Base-by-base conservation (phyloP, 306 rosid species). In the Inga laurina region DNA sequence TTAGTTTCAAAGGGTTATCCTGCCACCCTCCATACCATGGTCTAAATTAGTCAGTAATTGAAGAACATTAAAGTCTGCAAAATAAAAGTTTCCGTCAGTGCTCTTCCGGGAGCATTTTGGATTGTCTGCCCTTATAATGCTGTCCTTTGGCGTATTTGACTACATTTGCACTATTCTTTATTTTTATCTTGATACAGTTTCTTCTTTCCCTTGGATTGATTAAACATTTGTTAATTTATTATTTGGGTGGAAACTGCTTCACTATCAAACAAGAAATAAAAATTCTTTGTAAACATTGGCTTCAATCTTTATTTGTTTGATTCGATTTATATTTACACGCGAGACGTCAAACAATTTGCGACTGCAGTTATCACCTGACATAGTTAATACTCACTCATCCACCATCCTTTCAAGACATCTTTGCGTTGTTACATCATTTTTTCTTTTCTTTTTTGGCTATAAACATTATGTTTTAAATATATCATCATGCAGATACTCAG, bases 401-500 rank as follows among this genome's bases (percentile, higher is more conserved):
- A 43, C 75, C 19, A 4, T 22, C 67, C 72, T 83, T 80, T 27
- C 30, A 62, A 79, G 51, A 24, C 65, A 10, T n/a, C 72, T 79
- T 84, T 57, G 18, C 30, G 9, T 11, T 24, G 35, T 12, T 11
- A 27, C 37, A 62, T 24, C 4, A 19, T 3, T 57, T 57, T 21
- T n/a, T 56, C 9, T 59, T 19, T 19, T 54, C 2, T 19, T 19
- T 19, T 16, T 4, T 39, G 43, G 13, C 13, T 74, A 51, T 75
- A 62, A n/a, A 75, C 21, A 68, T 74, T 8, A 54, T 75, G 35
- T 74, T 10, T 46, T 75, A 46, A 16, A n/a, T 81, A 19, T 79
- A 77, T 80, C 77, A 18, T 86, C 74, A 18, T 86, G 79, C 92
- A 97, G 99, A 82, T 76, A 76, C 69, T 90, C 89, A 3, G 98